Evolutionary conservation across 495 filamentous ascomycete species (phyloP).

Genomic region (Pseudotulostoma volvatum): DNA sequence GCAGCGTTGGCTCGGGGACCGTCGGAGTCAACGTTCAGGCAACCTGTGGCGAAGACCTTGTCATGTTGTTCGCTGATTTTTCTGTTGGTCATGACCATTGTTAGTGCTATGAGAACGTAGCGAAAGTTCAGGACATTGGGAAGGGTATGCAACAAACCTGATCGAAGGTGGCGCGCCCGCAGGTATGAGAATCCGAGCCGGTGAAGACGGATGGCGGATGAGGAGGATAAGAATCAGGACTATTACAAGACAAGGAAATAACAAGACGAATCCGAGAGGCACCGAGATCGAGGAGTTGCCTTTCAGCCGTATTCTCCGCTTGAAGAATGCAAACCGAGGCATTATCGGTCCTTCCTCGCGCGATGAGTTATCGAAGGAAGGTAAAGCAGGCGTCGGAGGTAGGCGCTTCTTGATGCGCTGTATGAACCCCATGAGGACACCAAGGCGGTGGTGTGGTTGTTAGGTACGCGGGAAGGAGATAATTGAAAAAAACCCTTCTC

Average conservation of each 20-base stretch:
- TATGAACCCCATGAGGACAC: conserved; percentile 42
- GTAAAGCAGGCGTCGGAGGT: conserved; percentile 42
- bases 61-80: conserved; percentile 96
- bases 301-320: conserved; percentile 76
- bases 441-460: neutral
- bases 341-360: conserved; percentile 35
- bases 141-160: conserved; percentile 39
- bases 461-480: conserved; percentile 1
- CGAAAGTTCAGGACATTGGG: neutral
- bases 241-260: conserved; percentile 87
- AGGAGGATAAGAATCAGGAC: conserved; percentile 82
- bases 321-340: conserved; percentile 65
- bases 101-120: conserved; percentile 4
- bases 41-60: conserved; percentile 88
- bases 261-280: conserved; percentile 77
- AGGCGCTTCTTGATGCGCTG: conserved; percentile 48
- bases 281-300: conserved; percentile 90
- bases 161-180: conserved; percentile 82
- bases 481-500: neutral
- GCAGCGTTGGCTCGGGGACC: conserved; percentile 76
- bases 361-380: conserved; percentile 41
- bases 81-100: conserved; percentile 27
- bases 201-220: conserved; percentile 71
- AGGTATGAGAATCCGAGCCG: conserved; percentile 72
- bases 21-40: conserved; percentile 51